Evolutionary conservation across 768 basidiomycete genomes (phyloP).

Genomic region (Tephrocybe rancida): DNA sequence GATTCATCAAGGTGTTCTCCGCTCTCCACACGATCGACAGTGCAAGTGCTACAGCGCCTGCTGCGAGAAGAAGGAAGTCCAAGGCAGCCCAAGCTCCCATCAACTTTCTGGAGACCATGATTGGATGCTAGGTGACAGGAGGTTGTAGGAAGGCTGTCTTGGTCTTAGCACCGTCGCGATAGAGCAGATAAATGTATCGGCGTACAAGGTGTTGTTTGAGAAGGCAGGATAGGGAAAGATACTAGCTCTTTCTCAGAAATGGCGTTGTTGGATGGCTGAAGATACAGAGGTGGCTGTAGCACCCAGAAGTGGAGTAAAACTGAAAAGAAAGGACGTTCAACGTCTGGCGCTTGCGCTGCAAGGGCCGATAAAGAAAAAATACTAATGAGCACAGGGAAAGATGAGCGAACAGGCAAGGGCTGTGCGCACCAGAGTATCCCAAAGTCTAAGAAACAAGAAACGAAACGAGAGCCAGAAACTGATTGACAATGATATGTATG

Average conservation of each 20-base stretch:
- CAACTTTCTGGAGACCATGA: slow-evolving; percentile 76
- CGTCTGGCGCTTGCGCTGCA: slow-evolving; percentile 60
- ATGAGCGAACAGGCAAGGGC: slow-evolving; percentile 27
- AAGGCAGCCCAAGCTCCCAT: slow-evolving; percentile 75
- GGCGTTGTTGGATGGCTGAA: slow-evolving; percentile 27
- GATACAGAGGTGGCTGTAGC: slow-evolving; percentile 44
- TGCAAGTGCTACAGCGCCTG: slow-evolving; percentile 64
- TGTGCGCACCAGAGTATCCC: slow-evolving; percentile 17
- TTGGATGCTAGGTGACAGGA: not conserved
- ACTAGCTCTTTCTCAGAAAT: slow-evolving; percentile 55
- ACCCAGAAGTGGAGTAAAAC: slow-evolving; percentile 32
- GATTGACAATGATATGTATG: not conserved
- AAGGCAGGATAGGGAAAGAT: slow-evolving; percentile 3
- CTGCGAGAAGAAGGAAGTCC: slow-evolving; percentile 69
- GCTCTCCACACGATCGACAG: slow-evolving; percentile 74
- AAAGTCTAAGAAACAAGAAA: slow-evolving; percentile 3
- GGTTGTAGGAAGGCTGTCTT: not conserved
- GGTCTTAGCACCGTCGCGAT: not conserved
- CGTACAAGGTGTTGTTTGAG: slow-evolving; percentile 7
- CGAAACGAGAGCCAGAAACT: slow-evolving; percentile 3
- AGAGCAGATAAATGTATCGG: not conserved
- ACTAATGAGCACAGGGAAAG: slow-evolving; percentile 9
- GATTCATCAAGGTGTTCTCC: slow-evolving; percentile 71
- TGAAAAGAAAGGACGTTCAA: slow-evolving; percentile 65
- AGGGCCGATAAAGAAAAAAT: slow-evolving; percentile 34